These are phyloP conservation scores for Exophiala spinifera DNA, from an alignment of 2,329 filamentous ascomycete species.

Conservation along the genomic window DNA sequence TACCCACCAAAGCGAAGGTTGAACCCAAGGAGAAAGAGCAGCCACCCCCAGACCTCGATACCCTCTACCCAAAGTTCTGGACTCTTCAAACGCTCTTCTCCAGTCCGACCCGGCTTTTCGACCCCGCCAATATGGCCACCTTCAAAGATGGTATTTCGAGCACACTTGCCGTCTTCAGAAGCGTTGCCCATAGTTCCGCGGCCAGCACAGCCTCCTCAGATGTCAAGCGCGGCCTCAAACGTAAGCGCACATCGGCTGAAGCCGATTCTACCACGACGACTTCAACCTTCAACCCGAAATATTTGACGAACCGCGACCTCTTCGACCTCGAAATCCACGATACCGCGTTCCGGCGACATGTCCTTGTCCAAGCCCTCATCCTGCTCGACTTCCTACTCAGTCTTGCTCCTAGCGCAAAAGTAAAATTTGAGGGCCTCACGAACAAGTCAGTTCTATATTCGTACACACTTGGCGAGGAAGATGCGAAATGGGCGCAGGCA, in stretches of 20 bases:
- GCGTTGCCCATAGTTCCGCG: constrained; percentile 65
- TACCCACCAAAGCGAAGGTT: constrained; percentile 20
- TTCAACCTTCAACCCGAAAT: constrained; percentile 91
- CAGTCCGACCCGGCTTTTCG: constrained; percentile 79
- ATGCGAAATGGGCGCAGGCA: constrained; percentile 78
- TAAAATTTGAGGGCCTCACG: constrained; percentile 67
- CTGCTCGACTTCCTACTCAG: constrained; percentile 94
- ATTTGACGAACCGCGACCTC: constrained; percentile 92
- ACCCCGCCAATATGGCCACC: constrained; percentile 60
- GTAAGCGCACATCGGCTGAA: constrained; percentile 61
- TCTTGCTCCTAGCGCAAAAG: constrained; percentile 75
- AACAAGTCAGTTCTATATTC: constrained; percentile 87
- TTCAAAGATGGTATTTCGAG: constrained; percentile 63
- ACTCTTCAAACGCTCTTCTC: constrained; percentile 88
- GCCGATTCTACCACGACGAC: constrained; percentile 34
- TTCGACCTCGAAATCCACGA: constrained; percentile 97
- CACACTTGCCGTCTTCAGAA: constrained; percentile 73
- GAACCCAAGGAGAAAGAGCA: constrained; percentile 33
- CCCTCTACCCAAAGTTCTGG: constrained; percentile 91
- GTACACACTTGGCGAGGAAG: constrained; percentile 74
- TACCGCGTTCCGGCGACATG: constrained; percentile 87
- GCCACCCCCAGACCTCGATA: constrained; percentile 54
- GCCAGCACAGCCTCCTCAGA: constrained; percentile 59
- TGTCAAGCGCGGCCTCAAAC: constrained; percentile 62
- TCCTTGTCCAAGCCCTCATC: constrained; percentile 92